Evolutionary conservation across 2,329 filamentous ascomycete genomes (phyloP), one percentile per base, ranked within the genome.

Genomic region (Verticillium alfalfae): DNA sequence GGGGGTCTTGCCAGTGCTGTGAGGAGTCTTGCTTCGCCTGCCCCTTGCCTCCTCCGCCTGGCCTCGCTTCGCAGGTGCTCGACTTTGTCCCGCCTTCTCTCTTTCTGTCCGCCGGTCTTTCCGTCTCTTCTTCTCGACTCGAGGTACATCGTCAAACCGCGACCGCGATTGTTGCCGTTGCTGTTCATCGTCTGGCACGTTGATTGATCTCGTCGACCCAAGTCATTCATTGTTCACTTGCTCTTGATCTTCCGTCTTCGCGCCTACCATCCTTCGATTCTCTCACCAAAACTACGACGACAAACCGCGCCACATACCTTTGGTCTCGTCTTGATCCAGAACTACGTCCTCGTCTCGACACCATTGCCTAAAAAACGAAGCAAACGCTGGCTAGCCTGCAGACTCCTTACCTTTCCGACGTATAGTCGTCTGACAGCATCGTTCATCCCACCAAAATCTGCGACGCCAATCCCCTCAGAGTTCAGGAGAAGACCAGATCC

Each of bases 391-490:
- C n/a, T 56, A 18, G 26, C 54, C 26, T 9, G 54, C 18, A 22
- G 18, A n/a, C 18, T 18, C 45, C n/a, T n/a, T 52, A 26, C 18
- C 45, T 26, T 56, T 31, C 34, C 26, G 12, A 56, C 31, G 22
- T 34, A 34, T 12, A 56, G 26, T 34, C 54, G 34, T 56, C 54
- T n/a, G 54, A 56, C 54, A 26, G 26, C 26, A 34, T 56, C 34
- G 54, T 56, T 56, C 45, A 52, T 56, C 45, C 49, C 60, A 37
- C 61, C 36, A 13, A 61, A 71, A 73, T 69, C 75, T 78, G 76
- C 75, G 74, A 79, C 75, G 75, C 72, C 65, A 68, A 68, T 63
- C 62, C 69, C 72, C 70, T 72, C 73, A 73, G 68, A 60, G 59
- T 67, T 54, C 57, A 66, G 63, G 58, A 65, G 66, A 70, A 68